A percentile compares a stretch with the other conserved stretches of the same genome.
Evolutionary conservation across 2,329 filamentous ascomycete species (phyloP).

Genomic region (Ploettnerulaceae sp.): DNA sequence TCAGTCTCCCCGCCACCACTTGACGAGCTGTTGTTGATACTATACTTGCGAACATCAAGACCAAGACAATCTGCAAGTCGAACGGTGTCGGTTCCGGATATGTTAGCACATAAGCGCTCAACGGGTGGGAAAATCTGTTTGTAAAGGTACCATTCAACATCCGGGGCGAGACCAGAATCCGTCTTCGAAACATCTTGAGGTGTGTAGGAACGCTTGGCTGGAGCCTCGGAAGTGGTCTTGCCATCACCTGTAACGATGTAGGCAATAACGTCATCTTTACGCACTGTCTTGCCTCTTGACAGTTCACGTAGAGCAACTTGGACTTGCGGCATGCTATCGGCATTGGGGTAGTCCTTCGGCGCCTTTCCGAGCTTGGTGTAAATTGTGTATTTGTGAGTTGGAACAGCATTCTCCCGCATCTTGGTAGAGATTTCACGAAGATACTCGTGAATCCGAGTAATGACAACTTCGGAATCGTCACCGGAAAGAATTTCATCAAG

Average conservation of each 20-base stretch:
- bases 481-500: conserved; percentile 94
- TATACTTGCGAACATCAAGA: conserved; percentile 84
- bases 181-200: conserved; percentile 78
- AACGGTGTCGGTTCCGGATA: conserved; percentile 84
- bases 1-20: conserved; percentile 55
- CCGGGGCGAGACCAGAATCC: conserved; percentile 71
- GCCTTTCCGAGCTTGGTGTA: conserved; percentile 95
- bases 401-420: conserved; percentile 77
- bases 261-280: conserved; percentile 91
- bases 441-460: conserved; percentile 90
- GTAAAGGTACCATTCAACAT: conserved; percentile 96
- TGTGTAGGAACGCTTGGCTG: conserved; percentile 85
- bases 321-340: conserved; percentile 91
- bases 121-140: conserved; percentile 99
- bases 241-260: conserved; percentile 85
- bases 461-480: conserved; percentile 81
- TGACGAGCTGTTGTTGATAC: conserved; percentile 55
- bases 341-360: conserved; percentile 90
- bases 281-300: conserved; percentile 78
- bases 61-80: conserved; percentile 90
- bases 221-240: conserved; percentile 55
- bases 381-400: conserved; percentile 88
- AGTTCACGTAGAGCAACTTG: conserved; percentile 90
- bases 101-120: conserved; percentile 94
- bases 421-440: conserved; percentile 76